phyloP scores from a whole-genome alignment of 2,329 filamentous ascomycete genomes.

The Fusarium verticillioides region DNA sequence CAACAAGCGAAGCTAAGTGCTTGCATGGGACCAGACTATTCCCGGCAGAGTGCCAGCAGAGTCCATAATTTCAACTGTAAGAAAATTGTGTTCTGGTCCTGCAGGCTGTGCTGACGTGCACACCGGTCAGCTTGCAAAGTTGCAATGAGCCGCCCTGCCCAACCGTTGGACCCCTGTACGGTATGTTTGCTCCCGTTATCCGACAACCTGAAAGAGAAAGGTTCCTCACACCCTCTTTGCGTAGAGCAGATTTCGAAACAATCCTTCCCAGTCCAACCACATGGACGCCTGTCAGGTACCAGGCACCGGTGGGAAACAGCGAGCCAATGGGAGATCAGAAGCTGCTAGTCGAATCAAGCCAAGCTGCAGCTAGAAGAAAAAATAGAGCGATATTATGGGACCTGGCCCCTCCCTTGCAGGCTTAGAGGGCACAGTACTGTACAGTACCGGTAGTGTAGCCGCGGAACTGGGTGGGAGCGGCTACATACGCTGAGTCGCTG shows the following conservation, averaged over 20 bases:
- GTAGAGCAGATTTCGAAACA: constrained; percentile 36
- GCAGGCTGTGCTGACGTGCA: constrained; percentile 18
- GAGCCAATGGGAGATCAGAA: constrained; percentile 47
- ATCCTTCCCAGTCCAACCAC: constrained; percentile 54
- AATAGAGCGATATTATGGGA: constrained; percentile 40
- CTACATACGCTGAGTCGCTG: constrained; percentile 30
- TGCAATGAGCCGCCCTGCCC: constrained; percentile 13
- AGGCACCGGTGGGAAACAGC: constrained; percentile 46
- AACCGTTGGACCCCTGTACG: constrained; percentile 3
- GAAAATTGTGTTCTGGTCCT: constrained; percentile 14
- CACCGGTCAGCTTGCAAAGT: constrained; percentile 12
- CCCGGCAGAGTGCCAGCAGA: constrained; percentile 3
- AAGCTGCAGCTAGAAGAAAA: constrained; percentile 43
- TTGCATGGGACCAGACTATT: constrained; percentile 33
- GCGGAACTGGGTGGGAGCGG: constrained; percentile 22
- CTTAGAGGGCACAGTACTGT: background rate
- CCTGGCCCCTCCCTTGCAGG: constrained; percentile 20
- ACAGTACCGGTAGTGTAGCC: constrained; percentile 18
- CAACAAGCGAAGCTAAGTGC: constrained; percentile 30
- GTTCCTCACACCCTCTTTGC: constrained; percentile 19
- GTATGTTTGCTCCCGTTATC: constrained; percentile 8
- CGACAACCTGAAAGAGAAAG: constrained; percentile 4
- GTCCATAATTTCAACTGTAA: background rate
- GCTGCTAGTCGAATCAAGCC: constrained; percentile 8
- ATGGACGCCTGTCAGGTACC: constrained; percentile 57